Conservation (phyloP, 2,329 filamentous ascomycete species). For the Periconia sp. region DNA sequence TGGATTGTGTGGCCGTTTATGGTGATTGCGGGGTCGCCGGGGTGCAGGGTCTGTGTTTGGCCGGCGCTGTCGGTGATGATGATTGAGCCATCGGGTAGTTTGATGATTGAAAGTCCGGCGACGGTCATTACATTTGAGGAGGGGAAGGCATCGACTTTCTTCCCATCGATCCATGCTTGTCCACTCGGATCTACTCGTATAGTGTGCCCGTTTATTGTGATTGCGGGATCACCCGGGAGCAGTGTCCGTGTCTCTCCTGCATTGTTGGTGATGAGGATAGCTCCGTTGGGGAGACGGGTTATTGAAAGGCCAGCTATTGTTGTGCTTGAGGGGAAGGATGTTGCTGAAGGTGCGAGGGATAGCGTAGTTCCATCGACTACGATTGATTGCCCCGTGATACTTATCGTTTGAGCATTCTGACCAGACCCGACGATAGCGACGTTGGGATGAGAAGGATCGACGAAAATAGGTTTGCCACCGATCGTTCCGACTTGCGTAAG, state of each 20-base stretch:
- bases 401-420: neutral
- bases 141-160: too few species aligned
- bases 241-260: neutral
- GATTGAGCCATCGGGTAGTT: conserved; percentile 1
- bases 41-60: neutral
- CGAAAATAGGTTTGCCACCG: neutral
- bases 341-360: too few species aligned
- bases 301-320: conserved; percentile 1
- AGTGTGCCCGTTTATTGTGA: conserved; percentile 6
- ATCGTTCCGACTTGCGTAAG: neutral
- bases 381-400: too few species aligned
- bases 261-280: neutral
- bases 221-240: neutral
- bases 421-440: neutral
- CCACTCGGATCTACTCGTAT: too few species aligned
- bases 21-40: neutral
- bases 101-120: neutral
- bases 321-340: too few species aligned
- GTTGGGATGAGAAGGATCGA: neutral
- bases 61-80: neutral
- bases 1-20: conserved; percentile 2
- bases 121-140: too few species aligned
- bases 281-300: neutral
- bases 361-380: too few species aligned
- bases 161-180: too few species aligned